Conservation (phyloP, 225 moss, liverwort and hornwort species). For the Pseudoscleropodium purum region DNA sequence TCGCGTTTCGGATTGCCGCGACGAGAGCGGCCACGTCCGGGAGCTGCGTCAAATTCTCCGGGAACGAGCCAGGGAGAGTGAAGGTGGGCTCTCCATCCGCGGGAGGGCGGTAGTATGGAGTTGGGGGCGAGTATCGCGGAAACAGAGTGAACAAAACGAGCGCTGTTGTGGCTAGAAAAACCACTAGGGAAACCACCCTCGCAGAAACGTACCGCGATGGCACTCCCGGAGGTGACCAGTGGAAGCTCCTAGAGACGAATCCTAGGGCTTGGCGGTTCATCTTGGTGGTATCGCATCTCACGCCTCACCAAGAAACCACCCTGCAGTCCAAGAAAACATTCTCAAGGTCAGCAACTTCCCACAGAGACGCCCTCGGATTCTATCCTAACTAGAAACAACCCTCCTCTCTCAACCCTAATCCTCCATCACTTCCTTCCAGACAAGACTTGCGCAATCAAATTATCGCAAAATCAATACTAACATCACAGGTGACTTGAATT, state of each 20-base stretch:
- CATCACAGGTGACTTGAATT: neutral
- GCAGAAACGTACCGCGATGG: slow-evolving; percentile 21
- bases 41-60: neutral
- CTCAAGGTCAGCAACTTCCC: neutral
- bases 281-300: neutral
- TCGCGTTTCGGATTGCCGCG: slow-evolving; percentile 14
- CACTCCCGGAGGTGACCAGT: slow-evolving; percentile 29
- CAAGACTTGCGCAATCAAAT: neutral
- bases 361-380: neutral
- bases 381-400: neutral
- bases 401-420: neutral
- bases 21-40: slow-evolving; percentile 9
- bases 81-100: neutral
- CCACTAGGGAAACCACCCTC: neutral
- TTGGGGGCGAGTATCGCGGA: neutral
- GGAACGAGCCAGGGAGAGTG: neutral
- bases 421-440: neutral
- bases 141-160: neutral
- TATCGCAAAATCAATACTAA: neutral
- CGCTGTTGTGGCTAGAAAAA: neutral
- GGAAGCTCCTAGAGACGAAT: neutral
- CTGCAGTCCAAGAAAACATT: neutral
- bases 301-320: neutral
- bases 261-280: slow-evolving; percentile 9
- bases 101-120: neutral